phyloP scores from a whole-genome alignment of 2,329 filamentous ascomycete genomes.

The Trichoderma sp. region DNA sequence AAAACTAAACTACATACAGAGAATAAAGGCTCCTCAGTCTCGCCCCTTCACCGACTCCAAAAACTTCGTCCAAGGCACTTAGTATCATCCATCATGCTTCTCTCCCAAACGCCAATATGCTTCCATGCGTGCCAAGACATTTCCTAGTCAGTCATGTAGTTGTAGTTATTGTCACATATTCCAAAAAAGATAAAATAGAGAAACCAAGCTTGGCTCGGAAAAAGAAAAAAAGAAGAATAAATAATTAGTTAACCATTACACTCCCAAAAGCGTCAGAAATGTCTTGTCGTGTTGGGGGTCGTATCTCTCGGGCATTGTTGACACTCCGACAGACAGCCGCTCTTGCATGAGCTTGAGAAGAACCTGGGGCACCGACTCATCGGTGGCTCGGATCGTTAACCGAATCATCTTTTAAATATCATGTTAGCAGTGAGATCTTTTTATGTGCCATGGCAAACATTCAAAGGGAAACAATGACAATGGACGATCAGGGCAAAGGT shows the following conservation, averaged over 20 bases:
- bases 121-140: conserved; percentile 52
- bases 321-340: conserved; percentile 61
- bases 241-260: conserved; percentile 50
- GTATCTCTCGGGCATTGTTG: conserved; percentile 42
- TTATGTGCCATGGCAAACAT: not conserved
- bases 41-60: not conserved
- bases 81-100: not conserved
- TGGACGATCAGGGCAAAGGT: conserved; percentile 19
- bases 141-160: conserved; percentile 20
- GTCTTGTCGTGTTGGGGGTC: conserved; percentile 49
- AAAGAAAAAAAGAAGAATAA: conserved; percentile 3
- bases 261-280: conserved; percentile 59
- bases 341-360: conserved; percentile 88
- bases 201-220: not conserved
- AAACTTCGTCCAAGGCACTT: not conserved
- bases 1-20: conserved; percentile 19
- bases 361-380: conserved; percentile 80
- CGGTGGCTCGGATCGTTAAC: conserved; percentile 89
- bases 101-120: conserved; percentile 34
- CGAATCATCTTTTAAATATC: conserved; percentile 75
- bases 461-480: not conserved
- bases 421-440: conserved; percentile 4
- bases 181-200: not conserved
- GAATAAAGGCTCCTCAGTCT: conserved; percentile 9
- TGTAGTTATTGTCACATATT: conserved; percentile 14